A percentile compares a stretch with the other conserved stretches of the same genome.
Evolutionary conservation across 768 basidiomycete species (phyloP).

Genomic region (Sporobolomyces phaffii): DNA sequence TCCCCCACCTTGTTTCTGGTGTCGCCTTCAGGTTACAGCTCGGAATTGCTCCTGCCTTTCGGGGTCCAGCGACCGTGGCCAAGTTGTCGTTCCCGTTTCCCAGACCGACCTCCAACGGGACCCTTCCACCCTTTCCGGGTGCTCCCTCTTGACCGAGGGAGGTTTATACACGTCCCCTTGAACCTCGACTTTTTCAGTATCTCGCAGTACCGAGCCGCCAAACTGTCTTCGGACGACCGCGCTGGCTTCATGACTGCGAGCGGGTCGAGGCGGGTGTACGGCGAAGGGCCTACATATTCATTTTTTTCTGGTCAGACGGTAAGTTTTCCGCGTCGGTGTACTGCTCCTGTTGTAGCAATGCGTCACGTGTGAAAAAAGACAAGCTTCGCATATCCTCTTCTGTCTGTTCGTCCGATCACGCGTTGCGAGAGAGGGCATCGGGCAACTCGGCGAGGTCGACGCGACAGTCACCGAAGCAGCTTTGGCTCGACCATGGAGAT

Average conservation of each 20-base stretch:
- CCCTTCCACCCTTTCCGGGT: constrained; percentile 33
- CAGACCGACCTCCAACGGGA: constrained; percentile 19
- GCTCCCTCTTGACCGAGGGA: constrained; percentile 5
- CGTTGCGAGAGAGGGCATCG: no score
- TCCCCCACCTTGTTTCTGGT: not conserved
- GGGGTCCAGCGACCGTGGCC: constrained; percentile 24
- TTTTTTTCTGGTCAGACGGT: not conserved
- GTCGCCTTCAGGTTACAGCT: constrained; percentile 24
- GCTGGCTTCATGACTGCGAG: constrained; percentile 28
- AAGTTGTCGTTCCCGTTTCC: constrained; percentile 35
- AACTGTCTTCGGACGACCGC: constrained; percentile 1
- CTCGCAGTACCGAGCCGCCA: constrained; percentile 18
- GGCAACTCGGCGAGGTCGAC: no score
- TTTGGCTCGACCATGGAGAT: no score
- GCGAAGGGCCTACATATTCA: constrained; percentile 32
- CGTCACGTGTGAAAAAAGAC: no score
- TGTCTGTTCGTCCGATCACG: no score
- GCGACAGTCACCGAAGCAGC: no score
- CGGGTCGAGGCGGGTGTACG: constrained; percentile 27
- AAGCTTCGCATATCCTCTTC: no score
- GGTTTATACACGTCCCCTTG: constrained; percentile 28
- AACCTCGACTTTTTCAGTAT: constrained; percentile 12
- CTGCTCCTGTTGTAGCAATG: not conserved
- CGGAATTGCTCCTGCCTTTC: constrained; percentile 13
- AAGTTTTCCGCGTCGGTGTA: no score